These are phyloP conservation scores for Lentinula raphanica DNA, from an alignment of 768 basidiomycete species.

Conservation along the genomic window DNA sequence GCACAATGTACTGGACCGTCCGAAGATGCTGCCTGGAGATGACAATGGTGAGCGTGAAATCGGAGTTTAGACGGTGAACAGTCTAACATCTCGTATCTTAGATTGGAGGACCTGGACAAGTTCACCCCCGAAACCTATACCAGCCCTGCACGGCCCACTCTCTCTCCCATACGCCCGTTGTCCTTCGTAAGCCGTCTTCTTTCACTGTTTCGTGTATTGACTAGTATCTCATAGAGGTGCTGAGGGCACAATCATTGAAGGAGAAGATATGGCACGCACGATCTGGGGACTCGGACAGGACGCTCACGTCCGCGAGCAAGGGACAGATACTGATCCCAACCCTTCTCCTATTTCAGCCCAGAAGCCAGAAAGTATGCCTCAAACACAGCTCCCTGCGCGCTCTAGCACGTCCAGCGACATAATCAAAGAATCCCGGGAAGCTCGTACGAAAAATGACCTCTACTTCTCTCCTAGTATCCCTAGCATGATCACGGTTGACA, in stretches of 20 bases:
- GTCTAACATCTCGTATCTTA: slow-evolving; percentile 19
- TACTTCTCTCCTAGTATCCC: background rate
- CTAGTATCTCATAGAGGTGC: slow-evolving; percentile 60
- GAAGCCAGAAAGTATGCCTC: background rate
- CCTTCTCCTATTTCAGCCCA: background rate
- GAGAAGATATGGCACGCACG: slow-evolving; percentile 65
- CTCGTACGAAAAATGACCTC: background rate
- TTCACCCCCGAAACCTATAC: slow-evolving; percentile 79
- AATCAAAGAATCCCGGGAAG: background rate
- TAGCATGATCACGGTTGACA: background rate
- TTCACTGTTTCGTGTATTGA: background rate
- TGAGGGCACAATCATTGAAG: slow-evolving; percentile 77
- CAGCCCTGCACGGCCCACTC: slow-evolving; percentile 77
- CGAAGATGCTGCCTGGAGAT: slow-evolving; percentile 17
- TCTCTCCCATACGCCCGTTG: slow-evolving; percentile 85
- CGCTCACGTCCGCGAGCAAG: slow-evolving; percentile 10
- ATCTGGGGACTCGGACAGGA: slow-evolving; percentile 72
- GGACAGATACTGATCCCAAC: slow-evolving; percentile 7
- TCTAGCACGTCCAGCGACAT: background rate
- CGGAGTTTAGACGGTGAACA: background rate
- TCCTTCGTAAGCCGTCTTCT: slow-evolving; percentile 59
- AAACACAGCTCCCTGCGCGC: background rate
- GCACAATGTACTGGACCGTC: slow-evolving; percentile 16
- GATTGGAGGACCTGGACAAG: slow-evolving; percentile 73
- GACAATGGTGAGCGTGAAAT: slow-evolving; percentile 17